These are phyloP conservation scores for Tolypocladium nubicola DNA, from an alignment of 2,329 filamentous ascomycete species.

Conservation along the genomic window DNA sequence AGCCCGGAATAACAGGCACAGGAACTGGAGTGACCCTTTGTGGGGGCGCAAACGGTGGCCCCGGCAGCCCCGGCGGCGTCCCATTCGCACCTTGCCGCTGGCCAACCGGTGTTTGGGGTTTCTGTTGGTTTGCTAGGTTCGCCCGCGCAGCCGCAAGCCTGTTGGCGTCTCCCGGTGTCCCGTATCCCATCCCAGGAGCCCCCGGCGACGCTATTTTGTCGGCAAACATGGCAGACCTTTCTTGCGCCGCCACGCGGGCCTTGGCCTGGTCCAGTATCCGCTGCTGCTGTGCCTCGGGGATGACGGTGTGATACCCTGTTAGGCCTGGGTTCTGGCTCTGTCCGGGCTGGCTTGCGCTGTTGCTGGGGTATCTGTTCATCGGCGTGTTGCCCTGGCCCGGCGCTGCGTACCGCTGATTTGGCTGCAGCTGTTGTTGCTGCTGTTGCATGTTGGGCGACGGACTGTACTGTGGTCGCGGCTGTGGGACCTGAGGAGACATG, in stretches of 20 bases:
- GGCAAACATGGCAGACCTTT: slow-evolving; percentile 28
- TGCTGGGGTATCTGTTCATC: slow-evolving; percentile 23
- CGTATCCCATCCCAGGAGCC: slow-evolving; percentile 25
- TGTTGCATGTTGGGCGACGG: slow-evolving; percentile 25
- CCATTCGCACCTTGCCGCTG: slow-evolving; percentile 22
- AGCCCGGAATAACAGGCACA: slow-evolving; percentile 29
- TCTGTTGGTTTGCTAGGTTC: slow-evolving; percentile 22
- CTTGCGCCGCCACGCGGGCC: slow-evolving; percentile 33
- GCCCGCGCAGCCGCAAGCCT: slow-evolving; percentile 23
- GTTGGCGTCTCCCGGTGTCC: slow-evolving; percentile 19
- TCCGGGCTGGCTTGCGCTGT: slow-evolving; percentile 15
- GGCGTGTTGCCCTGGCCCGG: slow-evolving; percentile 18
- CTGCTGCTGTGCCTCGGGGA: slow-evolving; percentile 38
- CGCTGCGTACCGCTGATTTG: slow-evolving; percentile 18
- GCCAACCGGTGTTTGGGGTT: slow-evolving; percentile 24
- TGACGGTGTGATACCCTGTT: slow-evolving; percentile 37
- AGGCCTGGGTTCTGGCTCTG: slow-evolving; percentile 25
- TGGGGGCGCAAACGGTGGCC: slow-evolving; percentile 18
- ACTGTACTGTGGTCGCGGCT: slow-evolving; percentile 24
- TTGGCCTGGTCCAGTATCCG: slow-evolving; percentile 41
- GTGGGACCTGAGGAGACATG: slow-evolving; percentile 33
- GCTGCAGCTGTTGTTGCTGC: slow-evolving; percentile 7
- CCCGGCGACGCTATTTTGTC: slow-evolving; percentile 38
- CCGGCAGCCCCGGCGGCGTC: slow-evolving; percentile 18
- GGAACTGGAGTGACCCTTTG: slow-evolving; percentile 34